phyloP scores from a whole-genome alignment of 495 filamentous ascomycete species.

The Daldinia grandis region DNA sequence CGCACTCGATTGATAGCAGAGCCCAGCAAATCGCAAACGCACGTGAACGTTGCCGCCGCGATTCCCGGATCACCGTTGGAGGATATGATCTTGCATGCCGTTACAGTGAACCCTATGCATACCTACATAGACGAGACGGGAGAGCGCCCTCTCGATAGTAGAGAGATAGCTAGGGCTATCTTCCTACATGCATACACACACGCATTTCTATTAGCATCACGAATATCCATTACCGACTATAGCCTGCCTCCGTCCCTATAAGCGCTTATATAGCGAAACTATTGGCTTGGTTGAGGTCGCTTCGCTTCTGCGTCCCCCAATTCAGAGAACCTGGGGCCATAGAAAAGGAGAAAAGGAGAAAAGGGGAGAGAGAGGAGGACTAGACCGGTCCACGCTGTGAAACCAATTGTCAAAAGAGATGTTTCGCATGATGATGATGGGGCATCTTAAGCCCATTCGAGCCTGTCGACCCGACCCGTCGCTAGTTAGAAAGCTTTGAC shows the following conservation, averaged over 20 bases:
- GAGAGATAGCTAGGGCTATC: background rate
- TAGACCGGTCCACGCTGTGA: conserved; percentile 39
- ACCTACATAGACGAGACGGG: conserved; percentile 19
- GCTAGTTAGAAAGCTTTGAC: background rate
- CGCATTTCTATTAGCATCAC: background rate
- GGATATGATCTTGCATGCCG: conserved; percentile 29
- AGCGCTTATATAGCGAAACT: conserved; percentile 8
- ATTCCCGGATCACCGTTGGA: conserved; percentile 28
- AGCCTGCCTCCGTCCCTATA: background rate
- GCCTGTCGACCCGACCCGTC: conserved; percentile 30
- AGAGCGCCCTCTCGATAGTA: background rate
- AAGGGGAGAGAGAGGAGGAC: background rate
- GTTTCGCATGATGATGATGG: conserved; percentile 18
- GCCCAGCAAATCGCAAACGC: conserved; percentile 29
- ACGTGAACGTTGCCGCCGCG: conserved; percentile 36
- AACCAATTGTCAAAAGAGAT: conserved; percentile 25
- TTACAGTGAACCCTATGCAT: conserved; percentile 18
- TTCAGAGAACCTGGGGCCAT: conserved; percentile 12
- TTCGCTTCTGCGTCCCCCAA: conserved; percentile 20
- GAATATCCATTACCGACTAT: conserved; percentile 10
- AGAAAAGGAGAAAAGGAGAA: background rate
- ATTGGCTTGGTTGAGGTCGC: conserved; percentile 25
- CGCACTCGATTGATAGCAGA: background rate
- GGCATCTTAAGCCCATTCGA: conserved; percentile 19
- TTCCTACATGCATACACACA: background rate